These are phyloP conservation scores for Yamadazyma siamensis DNA, from an alignment of 1,139 yeast species.

Conservation along the genomic window DNA sequence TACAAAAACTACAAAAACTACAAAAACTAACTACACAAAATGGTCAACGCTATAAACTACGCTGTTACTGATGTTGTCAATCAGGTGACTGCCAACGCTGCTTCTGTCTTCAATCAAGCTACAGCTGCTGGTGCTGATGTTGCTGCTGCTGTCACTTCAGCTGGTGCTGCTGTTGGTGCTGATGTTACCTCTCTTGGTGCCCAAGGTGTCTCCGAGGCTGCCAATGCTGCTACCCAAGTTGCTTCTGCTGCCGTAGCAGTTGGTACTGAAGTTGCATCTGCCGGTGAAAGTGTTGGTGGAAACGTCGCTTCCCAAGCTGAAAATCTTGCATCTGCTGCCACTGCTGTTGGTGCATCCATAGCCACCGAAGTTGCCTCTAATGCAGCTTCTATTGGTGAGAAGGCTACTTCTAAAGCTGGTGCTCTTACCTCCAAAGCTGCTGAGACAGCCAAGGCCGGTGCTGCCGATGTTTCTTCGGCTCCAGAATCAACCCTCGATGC, in stretches of 20 bases:
- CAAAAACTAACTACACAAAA: slow-evolving; percentile 1
- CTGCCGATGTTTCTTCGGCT: slow-evolving; percentile 31
- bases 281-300: slow-evolving; percentile 4
- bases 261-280: slow-evolving; percentile 3
- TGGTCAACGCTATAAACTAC: slow-evolving; percentile 22
- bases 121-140: slow-evolving; percentile 4
- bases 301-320: slow-evolving; percentile 7
- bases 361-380: slow-evolving; percentile 28
- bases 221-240: slow-evolving; percentile 4
- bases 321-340: slow-evolving; percentile 11
- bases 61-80: slow-evolving; percentile 14
- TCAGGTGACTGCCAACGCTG: slow-evolving; percentile 7
- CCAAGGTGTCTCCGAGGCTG: slow-evolving; percentile 6
- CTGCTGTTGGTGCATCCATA: slow-evolving; percentile 8
- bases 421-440: slow-evolving; percentile 13
- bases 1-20: neutral
- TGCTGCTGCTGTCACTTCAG: slow-evolving; percentile 7
- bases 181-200: slow-evolving; percentile 13
- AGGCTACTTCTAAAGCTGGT: slow-evolving; percentile 29
- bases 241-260: slow-evolving; percentile 5
- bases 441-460: slow-evolving; percentile 18
- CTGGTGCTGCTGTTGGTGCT: slow-evolving; percentile 4
- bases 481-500: slow-evolving; percentile 6
- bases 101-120: slow-evolving; percentile 6
- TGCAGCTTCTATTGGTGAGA: slow-evolving; percentile 30